A percentile compares a stretch with the other conserved stretches of the same genome.
phyloP scores from a whole-genome alignment of 306 rosid genomes.

The Rosa rugosa region DNA sequence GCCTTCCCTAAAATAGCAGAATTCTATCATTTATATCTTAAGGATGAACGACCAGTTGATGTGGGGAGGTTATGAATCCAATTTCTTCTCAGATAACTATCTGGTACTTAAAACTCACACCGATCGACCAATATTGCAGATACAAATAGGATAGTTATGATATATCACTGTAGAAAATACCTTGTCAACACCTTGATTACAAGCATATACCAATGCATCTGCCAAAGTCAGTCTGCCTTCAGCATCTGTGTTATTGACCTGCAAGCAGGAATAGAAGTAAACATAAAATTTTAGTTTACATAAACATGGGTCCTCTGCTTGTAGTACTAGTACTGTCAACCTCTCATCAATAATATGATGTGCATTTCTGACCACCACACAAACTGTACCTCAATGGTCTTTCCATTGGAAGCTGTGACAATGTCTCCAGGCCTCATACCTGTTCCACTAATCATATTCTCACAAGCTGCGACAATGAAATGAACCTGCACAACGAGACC shows the following conservation, averaged over 20 bases:
- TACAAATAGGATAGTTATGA: slow-evolving; percentile 22
- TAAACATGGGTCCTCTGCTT: not conserved
- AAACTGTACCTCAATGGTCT: slow-evolving; percentile 86
- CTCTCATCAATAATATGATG: not conserved
- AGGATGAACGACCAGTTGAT: not conserved
- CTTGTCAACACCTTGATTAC: slow-evolving; percentile 98
- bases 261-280: slow-evolving; percentile 30
- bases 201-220: slow-evolving; percentile 91
- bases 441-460: slow-evolving; percentile 99
- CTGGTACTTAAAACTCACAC: not conserved
- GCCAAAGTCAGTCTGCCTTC: slow-evolving; percentile 99
- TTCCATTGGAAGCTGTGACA: slow-evolving; percentile 98
- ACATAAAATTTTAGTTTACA: slow-evolving; percentile 13
- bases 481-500: slow-evolving; percentile 68
- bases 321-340: not conserved
- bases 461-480: slow-evolving; percentile 97
- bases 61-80: not conserved
- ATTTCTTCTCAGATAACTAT: not conserved
- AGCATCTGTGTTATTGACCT: slow-evolving; percentile 99
- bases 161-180: slow-evolving; percentile 28
- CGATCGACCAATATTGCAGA: not conserved
- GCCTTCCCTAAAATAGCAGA: not conserved
- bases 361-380: slow-evolving; percentile 12
- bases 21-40: not conserved
- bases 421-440: slow-evolving; percentile 99